A percentile compares a stretch with the other conserved stretches of the same genome.
phyloP scores from a whole-genome alignment of 208 protist genomes.

The Leishmania lainsoni region DNA sequence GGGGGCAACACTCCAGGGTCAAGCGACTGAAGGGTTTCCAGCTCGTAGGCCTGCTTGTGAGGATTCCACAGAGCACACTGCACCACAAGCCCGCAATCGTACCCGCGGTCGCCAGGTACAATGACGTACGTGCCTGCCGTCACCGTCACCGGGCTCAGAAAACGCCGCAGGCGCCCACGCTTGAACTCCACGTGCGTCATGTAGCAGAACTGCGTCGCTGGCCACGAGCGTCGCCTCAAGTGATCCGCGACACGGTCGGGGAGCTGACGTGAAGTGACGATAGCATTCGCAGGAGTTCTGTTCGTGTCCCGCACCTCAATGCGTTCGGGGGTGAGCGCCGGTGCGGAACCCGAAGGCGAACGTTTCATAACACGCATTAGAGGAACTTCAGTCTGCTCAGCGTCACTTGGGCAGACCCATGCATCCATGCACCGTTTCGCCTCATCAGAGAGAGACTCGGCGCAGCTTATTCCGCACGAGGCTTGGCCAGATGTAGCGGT shows the following conservation, averaged over 20 bases:
- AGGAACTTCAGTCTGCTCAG: background rate
- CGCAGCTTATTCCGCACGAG: slow-evolving; percentile 16
- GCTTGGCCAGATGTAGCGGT: background rate
- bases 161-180: slow-evolving; percentile 62
- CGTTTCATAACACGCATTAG: background rate
- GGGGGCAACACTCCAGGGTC: slow-evolving; percentile 28
- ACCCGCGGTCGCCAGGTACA: slow-evolving; percentile 81
- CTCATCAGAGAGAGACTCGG: slow-evolving; percentile 6
- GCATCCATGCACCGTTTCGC: background rate
- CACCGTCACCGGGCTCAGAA: slow-evolving; percentile 30
- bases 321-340: background rate
- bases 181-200: slow-evolving; percentile 84
- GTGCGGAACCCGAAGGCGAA: background rate
- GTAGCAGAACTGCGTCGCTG: slow-evolving; percentile 41
- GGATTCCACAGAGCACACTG: slow-evolving; percentile 58
- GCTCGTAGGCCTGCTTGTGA: slow-evolving; percentile 17
- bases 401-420: background rate
- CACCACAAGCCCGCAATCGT: slow-evolving; percentile 77
- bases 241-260: background rate
- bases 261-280: no score
- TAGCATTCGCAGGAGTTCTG: background rate
- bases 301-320: background rate
- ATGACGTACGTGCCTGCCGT: slow-evolving; percentile 67
- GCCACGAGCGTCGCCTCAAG: slow-evolving; percentile 26
- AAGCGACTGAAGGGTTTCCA: slow-evolving; percentile 18